These are phyloP conservation scores for Pyricularia sp. DNA, from an alignment of 2,329 filamentous ascomycete genomes.

Conservation along the genomic window DNA sequence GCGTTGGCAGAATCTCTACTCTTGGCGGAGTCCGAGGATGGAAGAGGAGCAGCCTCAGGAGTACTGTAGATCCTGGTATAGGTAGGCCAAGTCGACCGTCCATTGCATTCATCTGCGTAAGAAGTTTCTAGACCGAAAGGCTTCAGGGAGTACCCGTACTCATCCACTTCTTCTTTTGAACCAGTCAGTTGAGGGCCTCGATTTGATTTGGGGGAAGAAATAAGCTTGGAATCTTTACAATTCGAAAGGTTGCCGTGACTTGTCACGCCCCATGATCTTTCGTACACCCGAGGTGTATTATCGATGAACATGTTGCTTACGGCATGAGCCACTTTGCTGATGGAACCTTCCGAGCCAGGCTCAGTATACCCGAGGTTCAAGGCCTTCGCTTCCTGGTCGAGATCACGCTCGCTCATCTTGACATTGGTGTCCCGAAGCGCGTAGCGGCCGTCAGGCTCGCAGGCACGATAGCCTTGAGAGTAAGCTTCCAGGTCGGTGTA, in stretches of 20 bases:
- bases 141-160: slow-evolving; percentile 21
- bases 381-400: background rate
- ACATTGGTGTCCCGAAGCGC: background rate
- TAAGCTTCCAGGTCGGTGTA: slow-evolving; percentile 27
- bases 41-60: background rate
- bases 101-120: slow-evolving; percentile 29
- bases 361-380: background rate
- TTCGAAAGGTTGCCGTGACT: background rate
- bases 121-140: slow-evolving; percentile 35
- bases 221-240: background rate
- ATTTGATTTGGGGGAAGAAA: background rate
- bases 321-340: background rate
- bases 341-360: background rate
- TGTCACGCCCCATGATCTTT: background rate
- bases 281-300: background rate
- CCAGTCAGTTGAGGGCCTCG: background rate
- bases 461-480: background rate
- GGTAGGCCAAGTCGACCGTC: slow-evolving; percentile 19
- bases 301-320: background rate
- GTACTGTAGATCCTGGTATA: slow-evolving; percentile 22
- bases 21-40: background rate
- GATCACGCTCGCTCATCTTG: background rate
- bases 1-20: background rate
- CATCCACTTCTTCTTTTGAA: slow-evolving; percentile 9
- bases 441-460: background rate